A percentile compares a stretch with the other conserved stretches of the same genome.
phyloP scores from a whole-genome alignment of 1,284 basidiomycete genomes.

The Pseudozyma hubeiensis region DNA sequence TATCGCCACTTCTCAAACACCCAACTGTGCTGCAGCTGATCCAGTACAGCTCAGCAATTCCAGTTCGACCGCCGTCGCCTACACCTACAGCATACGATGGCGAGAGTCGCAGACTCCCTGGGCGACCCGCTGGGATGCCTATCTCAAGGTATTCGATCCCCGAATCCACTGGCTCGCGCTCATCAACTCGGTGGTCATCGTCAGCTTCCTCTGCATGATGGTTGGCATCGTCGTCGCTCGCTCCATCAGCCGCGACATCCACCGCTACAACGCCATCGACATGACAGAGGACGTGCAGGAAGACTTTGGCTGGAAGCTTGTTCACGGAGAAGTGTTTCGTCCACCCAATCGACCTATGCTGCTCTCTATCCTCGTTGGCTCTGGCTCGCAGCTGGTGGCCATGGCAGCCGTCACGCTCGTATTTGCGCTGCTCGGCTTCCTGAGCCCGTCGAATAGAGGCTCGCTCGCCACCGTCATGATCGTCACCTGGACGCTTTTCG shows the following conservation, averaged over 20 bases:
- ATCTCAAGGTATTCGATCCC: constrained; percentile 70
- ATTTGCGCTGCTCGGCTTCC: constrained; percentile 95
- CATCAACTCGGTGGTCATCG: constrained; percentile 81
- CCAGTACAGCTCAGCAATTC: constrained; percentile 71
- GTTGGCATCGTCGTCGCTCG: constrained; percentile 89
- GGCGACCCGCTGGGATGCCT: constrained; percentile 96
- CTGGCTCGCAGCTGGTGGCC: constrained; percentile 86
- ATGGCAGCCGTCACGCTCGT: constrained; percentile 94
- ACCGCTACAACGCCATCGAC: constrained; percentile 95
- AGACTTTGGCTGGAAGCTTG: constrained; percentile 97
- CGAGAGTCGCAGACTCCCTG: constrained; percentile 79
- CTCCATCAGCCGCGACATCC: constrained; percentile 89
- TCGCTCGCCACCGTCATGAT: constrained; percentile 95
- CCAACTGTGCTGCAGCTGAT: constrained; percentile 50
- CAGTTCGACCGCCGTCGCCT: constrained; percentile 78
- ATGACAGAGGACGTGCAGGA: constrained; percentile 95
- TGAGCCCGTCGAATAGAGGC: constrained; percentile 94
- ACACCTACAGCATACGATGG: constrained; percentile 91
- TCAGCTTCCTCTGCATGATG: constrained; percentile 85
- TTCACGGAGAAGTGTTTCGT: constrained; percentile 96
- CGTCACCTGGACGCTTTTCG: constrained; percentile 94
- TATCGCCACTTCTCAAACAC: constrained; percentile 15
- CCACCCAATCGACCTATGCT: constrained; percentile 79
- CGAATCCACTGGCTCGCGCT: constrained; percentile 82
- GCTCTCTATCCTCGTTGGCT: constrained; percentile 86